Percentiles rank a stretch among this genome's conserved stretches.
Conservation (phyloP, 768 basidiomycete species). For the Coprinopsis sp. region DNA sequence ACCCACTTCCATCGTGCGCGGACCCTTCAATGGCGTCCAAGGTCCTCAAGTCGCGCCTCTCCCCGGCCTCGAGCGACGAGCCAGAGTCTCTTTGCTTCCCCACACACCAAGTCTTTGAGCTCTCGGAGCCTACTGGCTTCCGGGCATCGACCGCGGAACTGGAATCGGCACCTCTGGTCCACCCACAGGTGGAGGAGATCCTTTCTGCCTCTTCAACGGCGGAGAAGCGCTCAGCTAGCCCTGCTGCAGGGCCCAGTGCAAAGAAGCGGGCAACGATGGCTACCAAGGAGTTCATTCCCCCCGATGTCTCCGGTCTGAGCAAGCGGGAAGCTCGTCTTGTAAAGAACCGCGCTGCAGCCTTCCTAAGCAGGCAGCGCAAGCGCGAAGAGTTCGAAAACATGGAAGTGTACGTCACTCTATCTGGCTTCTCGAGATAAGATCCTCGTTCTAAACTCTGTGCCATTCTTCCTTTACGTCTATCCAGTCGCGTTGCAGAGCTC, state of each 20-base stretch:
- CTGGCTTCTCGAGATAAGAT: slow-evolving; percentile 14
- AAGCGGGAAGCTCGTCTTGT: slow-evolving; percentile 90
- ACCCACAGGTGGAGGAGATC: slow-evolving; percentile 26
- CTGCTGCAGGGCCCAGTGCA: slow-evolving; percentile 27
- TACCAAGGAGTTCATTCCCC: slow-evolving; percentile 83
- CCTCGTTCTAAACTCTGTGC: slow-evolving; percentile 12
- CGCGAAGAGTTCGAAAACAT: slow-evolving; percentile 89
- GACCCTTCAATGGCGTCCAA: slow-evolving; percentile 42
- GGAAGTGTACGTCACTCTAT: slow-evolving; percentile 66
- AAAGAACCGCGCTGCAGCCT: slow-evolving; percentile 90
- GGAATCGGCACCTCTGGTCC: slow-evolving; percentile 27
- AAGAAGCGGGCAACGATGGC: slow-evolving; percentile 46
- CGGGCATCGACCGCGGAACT: slow-evolving; percentile 17
- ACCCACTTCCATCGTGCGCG: slow-evolving; percentile 41
- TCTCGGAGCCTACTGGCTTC: slow-evolving; percentile 29
- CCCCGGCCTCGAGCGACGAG: slow-evolving; percentile 39
- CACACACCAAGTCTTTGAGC: slow-evolving; percentile 72
- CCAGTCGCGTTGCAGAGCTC: slow-evolving; percentile 76
- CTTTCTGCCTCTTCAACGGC: slow-evolving; percentile 16
- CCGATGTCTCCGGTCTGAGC: slow-evolving; percentile 81
- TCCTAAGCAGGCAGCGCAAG: slow-evolving; percentile 86
- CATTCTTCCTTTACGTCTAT: slow-evolving; percentile 18
- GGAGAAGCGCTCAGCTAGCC: slow-evolving; percentile 43
- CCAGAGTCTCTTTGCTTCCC: slow-evolving; percentile 53
- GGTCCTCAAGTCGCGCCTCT: slow-evolving; percentile 49